Conservation (phyloP, 805 yeast species). For the Ogataea trehaloabstinens region DNA sequence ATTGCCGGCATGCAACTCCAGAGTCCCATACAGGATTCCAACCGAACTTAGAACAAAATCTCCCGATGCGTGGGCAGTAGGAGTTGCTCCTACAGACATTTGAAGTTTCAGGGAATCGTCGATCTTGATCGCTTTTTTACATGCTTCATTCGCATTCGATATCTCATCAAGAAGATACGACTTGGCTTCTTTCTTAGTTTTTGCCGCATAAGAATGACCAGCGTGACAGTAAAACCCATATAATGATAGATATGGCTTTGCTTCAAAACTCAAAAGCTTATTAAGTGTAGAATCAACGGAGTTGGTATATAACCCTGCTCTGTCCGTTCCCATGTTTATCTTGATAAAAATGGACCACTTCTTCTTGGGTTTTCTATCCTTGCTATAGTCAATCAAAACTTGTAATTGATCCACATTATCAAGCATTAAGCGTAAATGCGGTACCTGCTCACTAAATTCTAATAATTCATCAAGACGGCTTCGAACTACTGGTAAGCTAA, state of each 20-base stretch:
- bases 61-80: conserved; percentile 65
- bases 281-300: conserved; percentile 37
- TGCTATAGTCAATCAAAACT: conserved; percentile 39
- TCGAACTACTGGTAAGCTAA: conserved; percentile 57
- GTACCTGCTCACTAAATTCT: conserved; percentile 40
- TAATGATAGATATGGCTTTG: conserved; percentile 38
- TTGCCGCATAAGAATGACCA: conserved; percentile 66
- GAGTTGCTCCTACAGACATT: conserved; percentile 79
- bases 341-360: conserved; percentile 69
- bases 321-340: conserved; percentile 65
- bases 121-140: conserved; percentile 33
- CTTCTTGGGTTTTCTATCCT: conserved; percentile 20
- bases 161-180: conserved; percentile 54
- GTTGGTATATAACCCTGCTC: conserved; percentile 55
- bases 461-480: conserved; percentile 48
- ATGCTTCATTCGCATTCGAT: conserved; percentile 53
- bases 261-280: conserved; percentile 23
- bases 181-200: conserved; percentile 45
- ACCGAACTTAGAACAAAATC: conserved; percentile 16
- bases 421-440: conserved; percentile 52
- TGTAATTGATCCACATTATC: conserved; percentile 60
- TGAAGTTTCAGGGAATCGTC: conserved; percentile 40
- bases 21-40: conserved; percentile 33
- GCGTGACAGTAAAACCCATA: conserved; percentile 79
- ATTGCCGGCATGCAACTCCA: conserved; percentile 83